phyloP scores from a whole-genome alignment of 352 stramenopile species.

The Phytophthora podocarpi region DNA sequence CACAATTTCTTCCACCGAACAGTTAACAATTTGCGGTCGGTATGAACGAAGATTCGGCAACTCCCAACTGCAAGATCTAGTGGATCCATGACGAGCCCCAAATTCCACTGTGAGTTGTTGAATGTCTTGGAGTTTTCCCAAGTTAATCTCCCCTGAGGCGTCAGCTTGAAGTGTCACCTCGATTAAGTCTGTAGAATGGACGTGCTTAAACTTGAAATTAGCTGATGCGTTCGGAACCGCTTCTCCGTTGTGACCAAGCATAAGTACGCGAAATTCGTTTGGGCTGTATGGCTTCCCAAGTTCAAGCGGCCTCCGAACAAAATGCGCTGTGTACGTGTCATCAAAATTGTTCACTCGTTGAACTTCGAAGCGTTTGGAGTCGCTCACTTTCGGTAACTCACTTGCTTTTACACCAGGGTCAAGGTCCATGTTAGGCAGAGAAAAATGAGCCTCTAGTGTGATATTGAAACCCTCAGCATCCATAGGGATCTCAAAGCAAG shows the following conservation, averaged over 20 bases:
- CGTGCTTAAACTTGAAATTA: conserved; percentile 31
- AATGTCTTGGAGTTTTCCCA: conserved; percentile 39
- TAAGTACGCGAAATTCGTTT: conserved; percentile 39
- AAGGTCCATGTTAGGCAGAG: background rate
- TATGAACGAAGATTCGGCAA: conserved; percentile 49
- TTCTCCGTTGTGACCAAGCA: conserved; percentile 63
- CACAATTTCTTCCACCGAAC: conserved; percentile 32
- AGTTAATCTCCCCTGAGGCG: conserved; percentile 39
- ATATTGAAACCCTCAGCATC: conserved; percentile 30
- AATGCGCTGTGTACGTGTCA: conserved; percentile 43
- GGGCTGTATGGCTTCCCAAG: conserved; percentile 15
- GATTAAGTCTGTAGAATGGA: conserved; percentile 29
- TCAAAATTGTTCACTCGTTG: conserved; percentile 43
- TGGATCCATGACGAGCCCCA: background rate
- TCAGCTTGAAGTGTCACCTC: conserved; percentile 34
- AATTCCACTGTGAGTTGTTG: conserved; percentile 23
- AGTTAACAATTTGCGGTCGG: conserved; percentile 40
- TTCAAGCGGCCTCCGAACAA: conserved; percentile 29
- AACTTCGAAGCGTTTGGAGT: conserved; percentile 41
- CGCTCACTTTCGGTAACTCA: conserved; percentile 34
- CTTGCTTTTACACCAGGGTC: background rate
- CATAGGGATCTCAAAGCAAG: conserved; percentile 46
- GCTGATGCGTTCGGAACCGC: conserved; percentile 32
- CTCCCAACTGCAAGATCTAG: conserved; percentile 40
- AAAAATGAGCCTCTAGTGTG: conserved; percentile 29